A percentile compares a stretch with the other conserved stretches of the same genome.
phyloP scores from a whole-genome alignment of 257 asterid genomes.

The Plectranthus barbatus region DNA sequence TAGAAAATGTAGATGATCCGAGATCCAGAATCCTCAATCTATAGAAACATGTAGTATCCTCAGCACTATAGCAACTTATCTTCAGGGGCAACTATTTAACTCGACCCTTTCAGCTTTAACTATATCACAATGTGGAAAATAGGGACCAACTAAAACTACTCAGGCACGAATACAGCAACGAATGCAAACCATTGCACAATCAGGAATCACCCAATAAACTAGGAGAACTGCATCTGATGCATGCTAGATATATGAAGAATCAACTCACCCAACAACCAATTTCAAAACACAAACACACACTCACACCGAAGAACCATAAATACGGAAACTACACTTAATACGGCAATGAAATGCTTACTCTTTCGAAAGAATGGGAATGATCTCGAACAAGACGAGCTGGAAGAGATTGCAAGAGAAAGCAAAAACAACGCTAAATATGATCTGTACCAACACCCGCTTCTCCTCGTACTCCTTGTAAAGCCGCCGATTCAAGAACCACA shows the following conservation, averaged over 20 bases:
- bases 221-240: not conserved
- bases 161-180: not conserved
- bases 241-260: not conserved
- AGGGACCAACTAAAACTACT: not conserved
- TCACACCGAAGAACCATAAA: too few relatives aligned
- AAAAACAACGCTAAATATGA: constrained; percentile 90
- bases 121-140: not conserved
- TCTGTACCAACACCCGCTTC: constrained; percentile 90
- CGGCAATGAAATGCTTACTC: constrained; percentile 34
- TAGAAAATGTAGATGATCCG: not conserved
- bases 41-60: not conserved
- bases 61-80: not conserved
- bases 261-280: not conserved
- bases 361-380: constrained; percentile 79
- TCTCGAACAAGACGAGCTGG: constrained; percentile 91
- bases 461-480: constrained; percentile 92
- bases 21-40: not conserved
- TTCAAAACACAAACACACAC: too few relatives aligned
- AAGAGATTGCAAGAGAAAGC: constrained; percentile 96
- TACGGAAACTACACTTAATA: not conserved
- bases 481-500: constrained; percentile 89
- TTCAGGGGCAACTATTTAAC: not conserved
- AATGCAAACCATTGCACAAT: not conserved
- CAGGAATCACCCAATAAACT: not conserved
- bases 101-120: not conserved